Evolutionary conservation across 2,329 filamentous ascomycete species (phyloP).

Genomic region (Arthroderma sp.): DNA sequence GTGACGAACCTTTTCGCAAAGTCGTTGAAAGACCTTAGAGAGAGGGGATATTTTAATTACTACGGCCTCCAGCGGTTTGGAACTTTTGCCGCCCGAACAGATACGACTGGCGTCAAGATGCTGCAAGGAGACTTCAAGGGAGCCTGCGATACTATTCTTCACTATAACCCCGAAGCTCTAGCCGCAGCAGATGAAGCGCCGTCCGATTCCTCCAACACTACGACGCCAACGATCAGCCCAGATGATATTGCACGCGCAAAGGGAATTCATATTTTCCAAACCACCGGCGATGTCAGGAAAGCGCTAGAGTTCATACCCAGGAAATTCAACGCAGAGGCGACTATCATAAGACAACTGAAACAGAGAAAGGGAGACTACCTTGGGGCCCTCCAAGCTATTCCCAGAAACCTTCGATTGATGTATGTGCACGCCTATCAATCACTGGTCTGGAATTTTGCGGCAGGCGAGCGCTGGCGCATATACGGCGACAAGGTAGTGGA

Average conservation of each 20-base stretch:
- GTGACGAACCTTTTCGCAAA: conserved; percentile 34
- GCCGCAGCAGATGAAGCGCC: conserved; percentile 37
- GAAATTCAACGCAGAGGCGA: conserved; percentile 67
- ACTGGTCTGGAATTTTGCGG: conserved; percentile 80
- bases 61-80: conserved; percentile 96
- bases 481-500: conserved; percentile 62
- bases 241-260: conserved; percentile 71
- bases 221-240: conserved; percentile 42
- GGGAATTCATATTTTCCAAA: conserved; percentile 62
- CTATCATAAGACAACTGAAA: conserved; percentile 64
- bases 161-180: conserved; percentile 54
- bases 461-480: conserved; percentile 63
- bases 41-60: conserved; percentile 88
- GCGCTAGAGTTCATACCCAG: conserved; percentile 59
- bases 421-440: conserved; percentile 97
- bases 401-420: conserved; percentile 73
- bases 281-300: conserved; percentile 42
- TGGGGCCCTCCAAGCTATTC: conserved; percentile 68
- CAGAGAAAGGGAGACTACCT: conserved; percentile 53
- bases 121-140: conserved; percentile 67
- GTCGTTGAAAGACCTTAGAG: conserved; percentile 53
- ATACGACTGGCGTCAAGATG: conserved; percentile 72
- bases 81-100: conserved; percentile 72
- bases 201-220: conserved; percentile 23
- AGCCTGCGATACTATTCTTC: conserved; percentile 63